phyloP scores from a whole-genome alignment of 306 rosid species.

The Urtica urens region DNA sequence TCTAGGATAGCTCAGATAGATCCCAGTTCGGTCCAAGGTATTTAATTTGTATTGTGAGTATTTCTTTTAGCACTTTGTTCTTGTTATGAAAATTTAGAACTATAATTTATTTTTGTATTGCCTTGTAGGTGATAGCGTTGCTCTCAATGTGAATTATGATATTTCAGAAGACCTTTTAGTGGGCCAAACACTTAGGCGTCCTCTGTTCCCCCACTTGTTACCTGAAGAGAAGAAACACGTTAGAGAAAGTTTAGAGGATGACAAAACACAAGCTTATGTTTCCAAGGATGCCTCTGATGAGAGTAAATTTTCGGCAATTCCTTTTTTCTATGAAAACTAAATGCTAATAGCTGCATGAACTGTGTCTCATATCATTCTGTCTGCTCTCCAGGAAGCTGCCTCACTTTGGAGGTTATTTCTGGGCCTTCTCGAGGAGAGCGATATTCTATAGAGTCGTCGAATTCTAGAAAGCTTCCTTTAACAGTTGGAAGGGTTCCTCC shows the following conservation, averaged over 20 bases:
- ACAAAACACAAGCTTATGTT: constrained; percentile 26
- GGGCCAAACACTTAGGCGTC: constrained; percentile 58
- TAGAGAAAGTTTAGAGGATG: constrained; percentile 27
- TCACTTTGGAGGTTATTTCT: constrained; percentile 74
- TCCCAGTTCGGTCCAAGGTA: constrained; percentile 37
- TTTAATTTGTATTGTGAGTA: too few species aligned
- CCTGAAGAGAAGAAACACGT: constrained; percentile 34
- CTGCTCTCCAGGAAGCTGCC: constrained; percentile 94
- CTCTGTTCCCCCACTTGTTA: constrained; percentile 22
- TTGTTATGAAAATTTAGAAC: too few species aligned
- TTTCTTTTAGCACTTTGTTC: too few species aligned
- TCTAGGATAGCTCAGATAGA: constrained; percentile 42
- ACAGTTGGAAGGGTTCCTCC: constrained; percentile 81
- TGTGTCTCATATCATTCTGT: constrained; percentile 50
- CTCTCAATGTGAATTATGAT: constrained; percentile 43
- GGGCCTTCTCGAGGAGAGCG: constrained; percentile 73
- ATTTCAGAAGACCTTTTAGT: constrained; percentile 34
- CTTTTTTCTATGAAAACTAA: background rate
- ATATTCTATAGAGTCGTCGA: constrained; percentile 43
- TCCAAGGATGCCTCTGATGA: constrained; percentile 32
- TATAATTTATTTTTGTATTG: constrained; percentile 5
- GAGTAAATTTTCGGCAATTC: constrained; percentile 60
- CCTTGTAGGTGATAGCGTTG: constrained; percentile 39
- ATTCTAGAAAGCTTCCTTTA: constrained; percentile 48
- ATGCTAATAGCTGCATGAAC: constrained; percentile 18